Percentiles rank a stretch among this genome's conserved stretches.
Evolutionary conservation across 257 asterid genomes (phyloP).

Genomic region (Solanum tarijense): DNA sequence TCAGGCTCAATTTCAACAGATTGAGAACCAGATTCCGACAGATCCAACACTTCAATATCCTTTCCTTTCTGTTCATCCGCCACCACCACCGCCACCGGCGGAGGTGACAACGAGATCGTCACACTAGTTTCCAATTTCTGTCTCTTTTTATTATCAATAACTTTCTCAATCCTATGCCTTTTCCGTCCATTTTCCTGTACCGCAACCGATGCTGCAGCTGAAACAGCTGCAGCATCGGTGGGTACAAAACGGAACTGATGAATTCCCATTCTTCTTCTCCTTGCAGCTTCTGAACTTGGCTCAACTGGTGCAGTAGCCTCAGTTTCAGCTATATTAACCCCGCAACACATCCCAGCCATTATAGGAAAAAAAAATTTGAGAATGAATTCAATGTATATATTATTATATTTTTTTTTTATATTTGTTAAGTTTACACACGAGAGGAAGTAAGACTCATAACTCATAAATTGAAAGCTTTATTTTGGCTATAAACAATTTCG

Average conservation of each 20-base stretch:
- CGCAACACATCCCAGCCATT: conserved; percentile 78
- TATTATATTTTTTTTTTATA: too few relatives aligned
- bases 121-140: not conserved
- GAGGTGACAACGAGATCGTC: not conserved
- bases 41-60: not conserved
- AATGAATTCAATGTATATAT: too few relatives aligned
- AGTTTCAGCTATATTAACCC: conserved; percentile 51
- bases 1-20: not conserved
- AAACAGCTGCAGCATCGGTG: conserved; percentile 15
- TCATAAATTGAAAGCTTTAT: not conserved
- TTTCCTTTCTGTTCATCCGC: not conserved
- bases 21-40: not conserved
- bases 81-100: not conserved
- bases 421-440: not conserved
- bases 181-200: conserved; percentile 25
- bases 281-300: conserved; percentile 46
- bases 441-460: not conserved
- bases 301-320: conserved; percentile 53
- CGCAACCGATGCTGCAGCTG: conserved; percentile 20
- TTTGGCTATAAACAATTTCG: not conserved
- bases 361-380: too few relatives aligned
- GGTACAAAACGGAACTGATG: conserved; percentile 63
- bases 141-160: not conserved
- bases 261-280: conserved; percentile 66
- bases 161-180: conserved; percentile 28